Conservation (phyloP, 768 basidiomycete species). For the Crucibulum laeve region DNA sequence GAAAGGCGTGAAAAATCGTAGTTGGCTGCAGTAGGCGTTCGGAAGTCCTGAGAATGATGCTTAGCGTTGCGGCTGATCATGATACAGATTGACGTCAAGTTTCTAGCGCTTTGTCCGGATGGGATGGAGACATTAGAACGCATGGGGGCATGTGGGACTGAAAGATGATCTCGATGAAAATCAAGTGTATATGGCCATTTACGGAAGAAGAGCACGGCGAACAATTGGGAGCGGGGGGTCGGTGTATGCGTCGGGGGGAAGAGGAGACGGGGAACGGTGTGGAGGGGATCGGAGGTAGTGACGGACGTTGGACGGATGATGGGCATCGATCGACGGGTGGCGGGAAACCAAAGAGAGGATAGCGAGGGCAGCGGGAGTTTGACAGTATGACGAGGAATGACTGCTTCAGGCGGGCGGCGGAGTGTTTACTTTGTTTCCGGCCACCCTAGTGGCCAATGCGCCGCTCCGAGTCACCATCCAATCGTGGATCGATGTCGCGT, state of each 20-base stretch:
- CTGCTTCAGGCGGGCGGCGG: conserved; percentile 9
- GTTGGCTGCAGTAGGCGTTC: neutral
- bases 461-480: too few species aligned
- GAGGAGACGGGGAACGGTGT: conserved; percentile 1
- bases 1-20: conserved; percentile 1
- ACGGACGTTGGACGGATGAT: conserved; percentile 4
- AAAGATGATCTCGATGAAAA: too few species aligned
- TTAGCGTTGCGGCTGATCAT: conserved; percentile 1
- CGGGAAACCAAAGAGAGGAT: neutral
- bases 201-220: too few species aligned
- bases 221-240: too few species aligned
- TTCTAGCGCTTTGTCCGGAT: neutral
- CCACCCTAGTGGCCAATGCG: too few species aligned
- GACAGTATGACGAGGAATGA: neutral
- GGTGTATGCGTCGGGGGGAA: neutral
- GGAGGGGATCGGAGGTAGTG: conserved; percentile 7
- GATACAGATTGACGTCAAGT: conserved; percentile 8
- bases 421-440: conserved; percentile 9
- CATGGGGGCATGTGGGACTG: too few species aligned
- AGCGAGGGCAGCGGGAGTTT: conserved; percentile 13
- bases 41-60: neutral
- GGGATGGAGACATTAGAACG: too few species aligned
- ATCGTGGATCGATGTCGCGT: too few species aligned
- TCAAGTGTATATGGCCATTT: too few species aligned
- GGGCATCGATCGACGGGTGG: conserved; percentile 5